Percentiles rank a stretch among this genome's conserved stretches.
These are phyloP conservation scores for Holtermanniella nyarrowii DNA, from an alignment of 768 basidiomycete species.

Conservation along the genomic window DNA sequence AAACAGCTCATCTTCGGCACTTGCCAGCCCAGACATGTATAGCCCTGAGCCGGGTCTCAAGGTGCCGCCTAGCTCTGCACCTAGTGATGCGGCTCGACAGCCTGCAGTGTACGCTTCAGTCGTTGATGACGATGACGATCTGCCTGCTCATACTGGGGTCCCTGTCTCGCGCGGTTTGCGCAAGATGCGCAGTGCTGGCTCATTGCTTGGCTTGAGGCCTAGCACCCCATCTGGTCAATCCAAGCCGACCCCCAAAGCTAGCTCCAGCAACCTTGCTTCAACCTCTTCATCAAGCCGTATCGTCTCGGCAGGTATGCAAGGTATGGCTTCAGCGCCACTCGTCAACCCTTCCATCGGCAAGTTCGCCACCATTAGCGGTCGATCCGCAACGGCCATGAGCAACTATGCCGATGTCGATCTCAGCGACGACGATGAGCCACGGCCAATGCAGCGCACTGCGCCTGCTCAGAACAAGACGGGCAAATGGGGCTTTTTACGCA, in stretches of 20 bases:
- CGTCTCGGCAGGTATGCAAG: not conserved
- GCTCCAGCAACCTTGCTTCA: slow-evolving; percentile 4
- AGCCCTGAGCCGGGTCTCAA: not conserved
- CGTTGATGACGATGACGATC: not conserved
- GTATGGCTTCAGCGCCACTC: not conserved
- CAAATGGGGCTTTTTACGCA: slow-evolving; percentile 92
- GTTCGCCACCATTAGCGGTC: slow-evolving; percentile 17
- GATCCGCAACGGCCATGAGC: slow-evolving; percentile 17
- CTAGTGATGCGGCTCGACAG: not conserved
- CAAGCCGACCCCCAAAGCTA: not conserved
- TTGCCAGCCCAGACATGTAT: not conserved
- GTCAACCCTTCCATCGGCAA: slow-evolving; percentile 1
- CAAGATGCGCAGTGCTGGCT: slow-evolving; percentile 33
- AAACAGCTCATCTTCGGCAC: not conserved
- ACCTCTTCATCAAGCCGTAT: not conserved
- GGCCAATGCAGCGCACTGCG: slow-evolving; percentile 1
- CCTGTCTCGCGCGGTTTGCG: slow-evolving; percentile 1
- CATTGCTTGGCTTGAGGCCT: slow-evolving; percentile 12
- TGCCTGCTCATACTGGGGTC: not conserved
- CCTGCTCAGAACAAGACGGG: slow-evolving; percentile 48
- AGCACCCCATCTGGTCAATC: not conserved
- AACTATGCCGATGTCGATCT: slow-evolving; percentile 10
- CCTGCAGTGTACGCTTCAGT: not conserved
- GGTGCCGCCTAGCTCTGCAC: not conserved
- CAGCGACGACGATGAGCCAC: slow-evolving; percentile 3